phyloP scores from a whole-genome alignment of 1,139 yeast species.

The Geotrichum histeridarum region DNA sequence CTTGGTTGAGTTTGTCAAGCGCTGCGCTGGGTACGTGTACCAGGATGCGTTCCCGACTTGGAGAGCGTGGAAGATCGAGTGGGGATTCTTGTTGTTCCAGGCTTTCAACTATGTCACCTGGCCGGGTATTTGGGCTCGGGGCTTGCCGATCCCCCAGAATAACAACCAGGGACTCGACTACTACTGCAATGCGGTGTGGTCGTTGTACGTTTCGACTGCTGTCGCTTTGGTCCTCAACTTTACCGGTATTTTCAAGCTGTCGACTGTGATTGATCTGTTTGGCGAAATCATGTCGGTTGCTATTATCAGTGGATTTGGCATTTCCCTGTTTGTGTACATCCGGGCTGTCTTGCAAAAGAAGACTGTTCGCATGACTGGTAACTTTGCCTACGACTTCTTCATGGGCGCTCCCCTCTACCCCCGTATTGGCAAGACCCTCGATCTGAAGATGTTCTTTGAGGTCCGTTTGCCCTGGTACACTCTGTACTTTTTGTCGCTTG shows the following conservation, averaged over 20 bases:
- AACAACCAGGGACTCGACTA: slow-evolving; percentile 78
- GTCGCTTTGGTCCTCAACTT: slow-evolving; percentile 60
- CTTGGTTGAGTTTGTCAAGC: slow-evolving; percentile 51
- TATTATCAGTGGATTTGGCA: slow-evolving; percentile 65
- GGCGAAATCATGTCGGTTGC: slow-evolving; percentile 93
- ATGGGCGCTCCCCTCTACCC: slow-evolving; percentile 98
- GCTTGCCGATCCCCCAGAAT: slow-evolving; percentile 82
- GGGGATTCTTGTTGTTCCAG: slow-evolving; percentile 66
- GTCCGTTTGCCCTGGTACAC: slow-evolving; percentile 97
- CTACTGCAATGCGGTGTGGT: slow-evolving; percentile 85
- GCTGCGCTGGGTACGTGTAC: slow-evolving; percentile 43
- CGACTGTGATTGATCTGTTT: slow-evolving; percentile 70
- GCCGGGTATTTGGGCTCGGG: slow-evolving; percentile 94
- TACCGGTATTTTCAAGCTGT: slow-evolving; percentile 66
- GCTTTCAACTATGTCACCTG: slow-evolving; percentile 71
- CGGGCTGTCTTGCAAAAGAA: slow-evolving; percentile 45
- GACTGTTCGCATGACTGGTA: slow-evolving; percentile 86
- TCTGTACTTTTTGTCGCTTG: slow-evolving; percentile 69
- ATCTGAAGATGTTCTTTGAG: slow-evolving; percentile 93
- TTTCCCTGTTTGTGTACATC: slow-evolving; percentile 67
- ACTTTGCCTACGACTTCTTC: slow-evolving; percentile 81
- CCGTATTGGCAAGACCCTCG: slow-evolving; percentile 75
- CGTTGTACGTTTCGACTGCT: slow-evolving; percentile 66
- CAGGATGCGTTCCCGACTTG: slow-evolving; percentile 65
- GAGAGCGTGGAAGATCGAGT: slow-evolving; percentile 64